phyloP scores from a whole-genome alignment of 1,139 yeast species.

The Pichia terricola region DNA sequence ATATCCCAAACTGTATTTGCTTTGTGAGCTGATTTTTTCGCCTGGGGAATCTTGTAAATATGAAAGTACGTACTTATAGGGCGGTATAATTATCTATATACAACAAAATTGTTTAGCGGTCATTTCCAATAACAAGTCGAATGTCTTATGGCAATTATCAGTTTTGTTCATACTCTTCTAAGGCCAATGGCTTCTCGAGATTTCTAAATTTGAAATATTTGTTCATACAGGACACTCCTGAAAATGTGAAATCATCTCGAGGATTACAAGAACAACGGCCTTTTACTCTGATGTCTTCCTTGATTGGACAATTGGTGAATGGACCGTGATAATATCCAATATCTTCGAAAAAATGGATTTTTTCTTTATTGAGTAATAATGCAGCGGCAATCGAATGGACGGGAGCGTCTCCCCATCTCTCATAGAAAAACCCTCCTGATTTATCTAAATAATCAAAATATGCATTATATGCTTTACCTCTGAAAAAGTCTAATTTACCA shows the following conservation, averaged over 20 bases:
- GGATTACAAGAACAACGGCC: conserved; percentile 18
- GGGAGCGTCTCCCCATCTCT: conserved; percentile 95
- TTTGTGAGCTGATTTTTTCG: too few relatives aligned
- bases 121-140: too few relatives aligned
- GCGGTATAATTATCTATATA: too few relatives aligned
- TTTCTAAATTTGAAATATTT: conserved; percentile 8
- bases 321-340: conserved; percentile 79
- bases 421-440: conserved; percentile 83
- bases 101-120: too few relatives aligned
- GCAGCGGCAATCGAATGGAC: conserved; percentile 79
- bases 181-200: conserved; percentile 7
- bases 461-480: conserved; percentile 53
- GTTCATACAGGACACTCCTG: conserved; percentile 7
- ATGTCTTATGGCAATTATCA: too few relatives aligned
- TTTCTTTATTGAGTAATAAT: conserved; percentile 47
- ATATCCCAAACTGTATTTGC: too few relatives aligned
- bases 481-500: conserved; percentile 67
- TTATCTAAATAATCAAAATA: conserved; percentile 67
- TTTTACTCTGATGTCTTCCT: conserved; percentile 9
- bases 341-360: conserved; percentile 71
- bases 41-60: too few relatives aligned
- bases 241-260: conserved; percentile 9
- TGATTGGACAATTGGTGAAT: conserved; percentile 13
- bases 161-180: neutral
- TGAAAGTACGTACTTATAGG: too few relatives aligned